Evolutionary conservation across 768 basidiomycete genomes (phyloP), one percentile per base, ranked within the genome.

Genomic region (Kwoniella sp.): DNA sequence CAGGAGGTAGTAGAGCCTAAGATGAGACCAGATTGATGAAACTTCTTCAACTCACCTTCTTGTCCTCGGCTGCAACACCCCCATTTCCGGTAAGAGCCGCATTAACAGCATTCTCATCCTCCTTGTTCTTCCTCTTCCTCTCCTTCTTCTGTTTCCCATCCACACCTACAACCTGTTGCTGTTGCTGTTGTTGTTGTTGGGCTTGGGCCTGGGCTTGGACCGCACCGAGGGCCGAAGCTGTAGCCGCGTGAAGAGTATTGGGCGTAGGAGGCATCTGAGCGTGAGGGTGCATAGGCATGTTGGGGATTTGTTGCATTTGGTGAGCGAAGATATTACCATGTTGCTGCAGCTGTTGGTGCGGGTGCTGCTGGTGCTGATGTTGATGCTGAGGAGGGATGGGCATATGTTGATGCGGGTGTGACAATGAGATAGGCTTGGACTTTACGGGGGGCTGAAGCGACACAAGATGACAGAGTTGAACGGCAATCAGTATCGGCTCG

Each of bases 61-160:
- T 65, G 24, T 63, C 62, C 5, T 25, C 37, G 4, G 24, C 49
- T 10, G 37, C 49, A 12, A 9, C 40, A 22, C 22, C n/a, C n/a
- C n/a, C n/a, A n/a, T n/a, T n/a, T n/a, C n/a, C 17, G 2, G 30
- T 33, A 27, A 54, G 17, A 49, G 27, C 19, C 12, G 36, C 49
- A 21, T 44, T 48, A 2, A 44, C 64, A 30, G 36, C 59, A 46
- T 36, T 26, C 36, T 55, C 62, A 8, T 66, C 68, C 19, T 64
- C 68, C 30, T 58, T 51, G 27, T 61, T 40, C 69, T 58, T 68
- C 37, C 53, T 60, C 63, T 59, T 52, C 60, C 58, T 64, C 24
- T 64, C 62, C 55, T 64, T 64, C 62, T 64, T 64, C 25, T 48
- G n/a, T n/a, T n/a, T n/a, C n/a, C n/a, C 21, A 13, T 54, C 29